Evolutionary conservation across 345 rosid species (phyloP), one percentile per base, ranked within the genome.

Genomic region (Excoecaria agallocha): DNA sequence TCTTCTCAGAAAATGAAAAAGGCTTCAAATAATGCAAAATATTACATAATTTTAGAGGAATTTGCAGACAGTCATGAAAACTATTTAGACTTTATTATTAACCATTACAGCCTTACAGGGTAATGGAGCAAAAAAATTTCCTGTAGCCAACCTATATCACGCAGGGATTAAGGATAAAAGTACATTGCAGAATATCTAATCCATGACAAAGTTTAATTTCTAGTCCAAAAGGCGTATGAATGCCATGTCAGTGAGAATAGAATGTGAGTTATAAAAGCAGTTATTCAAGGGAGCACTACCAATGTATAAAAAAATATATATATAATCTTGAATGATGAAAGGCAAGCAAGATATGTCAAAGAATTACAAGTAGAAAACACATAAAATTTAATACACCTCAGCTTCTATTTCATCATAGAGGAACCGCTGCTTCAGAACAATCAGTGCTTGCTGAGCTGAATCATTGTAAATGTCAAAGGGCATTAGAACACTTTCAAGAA

Each of bases 371-470:
- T 65, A 13, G 37, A 43, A 67, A 68, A 63, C 41, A 49, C 52
- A 12, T 30, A 74, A 60, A 69, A 58, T 54, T 62, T 37, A 49
- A 52, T 24, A 71, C 86, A 95, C 99, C 98, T 95, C 99, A 70
- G 99, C 98, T 79, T 95, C 99, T 84, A 95, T 90, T 89, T 95
- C 99, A 88, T 95, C 99, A 77, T 95, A 95, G 74, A 95, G 97
- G 83, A 90, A 95, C 9, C 99, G 91, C 80, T 95, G 99, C 78
- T 87, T 93, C 78, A 95, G 84, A 22, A 81, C 75, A 81, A 86
- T 90, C 83, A 95, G 81, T 73, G 99, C 99, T 82, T 91, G 97
- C 87, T 95, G 99, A 77, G 99, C 98, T 12, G 99, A 93, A 86
- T 95, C 99, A 85, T 95, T 95, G 77, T 95, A 95, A 69, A 93